Conservation (phyloP, 2,329 filamentous ascomycete species). For the Parastagonospora avenae region DNA sequence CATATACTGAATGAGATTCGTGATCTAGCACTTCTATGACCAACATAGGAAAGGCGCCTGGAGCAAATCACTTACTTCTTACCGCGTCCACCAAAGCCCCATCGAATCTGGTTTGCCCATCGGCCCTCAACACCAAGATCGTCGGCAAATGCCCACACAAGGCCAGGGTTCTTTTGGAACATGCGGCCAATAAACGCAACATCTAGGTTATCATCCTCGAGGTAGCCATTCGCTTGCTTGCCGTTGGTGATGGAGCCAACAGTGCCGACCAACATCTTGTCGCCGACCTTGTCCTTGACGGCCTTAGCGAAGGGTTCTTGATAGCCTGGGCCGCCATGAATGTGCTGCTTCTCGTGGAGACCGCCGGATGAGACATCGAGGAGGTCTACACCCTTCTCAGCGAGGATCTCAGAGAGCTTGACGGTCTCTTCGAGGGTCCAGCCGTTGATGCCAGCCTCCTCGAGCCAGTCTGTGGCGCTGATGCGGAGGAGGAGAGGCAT, state of each 20-base stretch:
- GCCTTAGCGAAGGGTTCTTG: constrained; percentile 74
- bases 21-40: neutral
- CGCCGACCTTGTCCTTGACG: constrained; percentile 76
- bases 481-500: constrained; percentile 78
- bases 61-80: constrained; percentile 35
- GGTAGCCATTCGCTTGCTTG: constrained; percentile 61
- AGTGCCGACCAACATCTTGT: constrained; percentile 70
- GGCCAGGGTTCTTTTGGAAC: constrained; percentile 81
- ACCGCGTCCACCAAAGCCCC: constrained; percentile 60
- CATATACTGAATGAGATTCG: neutral
- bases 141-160: constrained; percentile 74
- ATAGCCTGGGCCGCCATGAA: constrained; percentile 68
- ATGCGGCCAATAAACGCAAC: constrained; percentile 75
- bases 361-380: constrained; percentile 82
- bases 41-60: neutral
- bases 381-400: constrained; percentile 76
- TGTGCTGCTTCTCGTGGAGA: constrained; percentile 66
- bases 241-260: constrained; percentile 77
- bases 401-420: constrained; percentile 68
- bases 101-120: constrained; percentile 74
- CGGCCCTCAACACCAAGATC: constrained; percentile 72
- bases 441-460: constrained; percentile 62
- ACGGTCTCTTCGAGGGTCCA: constrained; percentile 72
- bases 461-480: constrained; percentile 77
- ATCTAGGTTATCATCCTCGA: constrained; percentile 58